Percentiles rank a stretch among this genome's conserved stretches.
Conservation (phyloP, 371 early-diverging fungal species). For the Vairimorpha necatrix region DNA sequence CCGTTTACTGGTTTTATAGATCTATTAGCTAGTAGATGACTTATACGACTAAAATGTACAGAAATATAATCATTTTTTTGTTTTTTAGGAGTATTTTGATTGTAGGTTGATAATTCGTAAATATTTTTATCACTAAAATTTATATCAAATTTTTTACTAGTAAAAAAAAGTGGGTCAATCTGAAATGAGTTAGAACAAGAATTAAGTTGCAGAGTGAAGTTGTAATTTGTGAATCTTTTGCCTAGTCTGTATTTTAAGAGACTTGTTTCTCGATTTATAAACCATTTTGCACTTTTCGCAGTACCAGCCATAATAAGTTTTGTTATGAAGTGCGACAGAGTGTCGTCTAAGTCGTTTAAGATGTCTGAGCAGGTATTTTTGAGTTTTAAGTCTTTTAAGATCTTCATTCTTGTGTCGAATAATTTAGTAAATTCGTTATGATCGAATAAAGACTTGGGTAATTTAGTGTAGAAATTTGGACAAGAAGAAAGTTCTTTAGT, state of each 20-base stretch:
- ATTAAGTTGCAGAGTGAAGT: not conserved
- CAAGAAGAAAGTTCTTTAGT: too few relatives aligned
- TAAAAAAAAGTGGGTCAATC: not conserved
- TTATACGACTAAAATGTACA: constrained; percentile 59
- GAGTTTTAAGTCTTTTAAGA: constrained; percentile 3
- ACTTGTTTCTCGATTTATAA: constrained; percentile 55
- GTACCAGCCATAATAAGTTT: constrained; percentile 39
- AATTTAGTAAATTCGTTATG: constrained; percentile 41
- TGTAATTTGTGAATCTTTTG: not conserved
- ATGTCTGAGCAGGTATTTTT: not conserved
- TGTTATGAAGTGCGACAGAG: constrained; percentile 42
- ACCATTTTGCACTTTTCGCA: constrained; percentile 49
- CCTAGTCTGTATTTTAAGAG: constrained; percentile 48
- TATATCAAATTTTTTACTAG: not conserved
- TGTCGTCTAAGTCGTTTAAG: constrained; percentile 34
- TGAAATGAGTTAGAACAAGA: not conserved
- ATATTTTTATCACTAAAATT: not conserved
- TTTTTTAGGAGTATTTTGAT: not conserved
- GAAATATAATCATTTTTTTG: not conserved
- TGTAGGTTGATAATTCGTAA: not conserved
- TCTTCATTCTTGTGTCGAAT: constrained; percentile 21
- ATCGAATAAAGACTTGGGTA: constrained; percentile 8
- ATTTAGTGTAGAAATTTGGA: constrained; percentile 39
- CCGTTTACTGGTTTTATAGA: constrained; percentile 36
- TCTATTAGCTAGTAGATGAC: constrained; percentile 41